Conservation (phyloP, 768 basidiomycete genomes). For the Galerina sulciceps region DNA sequence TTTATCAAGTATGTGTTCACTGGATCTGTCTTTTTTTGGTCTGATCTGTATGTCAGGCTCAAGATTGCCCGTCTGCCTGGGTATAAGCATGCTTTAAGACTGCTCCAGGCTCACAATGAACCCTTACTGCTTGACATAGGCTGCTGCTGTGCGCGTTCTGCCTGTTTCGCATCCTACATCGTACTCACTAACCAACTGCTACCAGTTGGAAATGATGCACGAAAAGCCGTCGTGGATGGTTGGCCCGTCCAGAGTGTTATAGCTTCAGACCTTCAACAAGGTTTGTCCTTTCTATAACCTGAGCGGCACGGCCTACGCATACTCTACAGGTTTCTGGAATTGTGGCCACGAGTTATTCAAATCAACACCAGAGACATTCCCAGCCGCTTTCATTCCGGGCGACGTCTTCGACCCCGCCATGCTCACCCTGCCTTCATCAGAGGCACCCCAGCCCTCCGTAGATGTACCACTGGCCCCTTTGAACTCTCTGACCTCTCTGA, state of each 20-base stretch:
- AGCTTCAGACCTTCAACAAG: conserved; percentile 40
- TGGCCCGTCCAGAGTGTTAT: conserved; percentile 42
- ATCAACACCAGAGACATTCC: conserved; percentile 54
- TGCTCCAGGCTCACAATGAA: conserved; percentile 25
- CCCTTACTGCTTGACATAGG: conserved; percentile 47
- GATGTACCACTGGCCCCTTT: conserved; percentile 1
- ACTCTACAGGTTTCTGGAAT: conserved; percentile 58
- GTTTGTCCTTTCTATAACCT: conserved; percentile 16
- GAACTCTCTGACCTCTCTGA: conserved; percentile 25
- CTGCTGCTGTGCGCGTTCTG: conserved; percentile 38
- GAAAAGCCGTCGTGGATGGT: conserved; percentile 43
- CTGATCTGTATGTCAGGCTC: conserved; percentile 16
- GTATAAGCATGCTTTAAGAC: conserved; percentile 32
- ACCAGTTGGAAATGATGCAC: conserved; percentile 44
- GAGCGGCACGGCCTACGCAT: not conserved
- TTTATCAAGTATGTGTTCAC: conserved; percentile 25
- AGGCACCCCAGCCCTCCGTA: conserved; percentile 1
- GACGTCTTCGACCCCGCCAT: conserved; percentile 53
- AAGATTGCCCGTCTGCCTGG: conserved; percentile 39
- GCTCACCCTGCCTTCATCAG: conserved; percentile 28
- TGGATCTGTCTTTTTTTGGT: not conserved
- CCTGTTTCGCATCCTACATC: not conserved
- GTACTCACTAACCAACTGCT: not conserved
- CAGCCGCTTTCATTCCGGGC: conserved; percentile 58
- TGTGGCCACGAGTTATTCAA: conserved; percentile 66